A percentile compares a stretch with the other conserved stretches of the same genome.
Evolutionary conservation across 345 rosid genomes (phyloP).

Genomic region (Salix arbutifolia): DNA sequence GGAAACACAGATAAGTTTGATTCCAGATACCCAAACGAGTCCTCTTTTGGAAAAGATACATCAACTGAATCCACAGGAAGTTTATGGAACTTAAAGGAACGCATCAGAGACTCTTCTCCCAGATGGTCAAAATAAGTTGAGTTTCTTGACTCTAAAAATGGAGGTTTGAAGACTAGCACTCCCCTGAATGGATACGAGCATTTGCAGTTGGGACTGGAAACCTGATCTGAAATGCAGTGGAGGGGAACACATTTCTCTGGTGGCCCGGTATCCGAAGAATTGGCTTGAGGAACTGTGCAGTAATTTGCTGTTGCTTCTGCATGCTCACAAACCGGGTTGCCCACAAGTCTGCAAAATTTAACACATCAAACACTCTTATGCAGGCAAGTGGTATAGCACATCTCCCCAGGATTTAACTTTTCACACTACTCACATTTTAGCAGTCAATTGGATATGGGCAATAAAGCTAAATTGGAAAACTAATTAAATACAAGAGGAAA

Average conservation of each 20-base stretch:
- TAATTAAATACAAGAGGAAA: no score
- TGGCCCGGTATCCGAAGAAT: conserved; percentile 6
- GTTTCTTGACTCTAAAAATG: conserved; percentile 56
- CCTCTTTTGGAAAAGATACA: conserved; percentile 53
- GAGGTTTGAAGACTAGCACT: conserved; percentile 49
- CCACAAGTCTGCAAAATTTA: conserved; percentile 51
- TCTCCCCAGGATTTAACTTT: not conserved
- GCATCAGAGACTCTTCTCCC: conserved; percentile 15
- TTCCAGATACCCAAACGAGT: conserved; percentile 33
- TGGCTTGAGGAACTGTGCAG: conserved; percentile 33
- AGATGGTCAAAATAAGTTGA: conserved; percentile 32
- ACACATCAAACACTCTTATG: not conserved
- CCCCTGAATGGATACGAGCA: conserved; percentile 73
- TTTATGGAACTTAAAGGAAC: conserved; percentile 18
- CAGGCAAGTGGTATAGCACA: not conserved
- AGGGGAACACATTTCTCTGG: conserved; percentile 14
- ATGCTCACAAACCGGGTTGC: conserved; percentile 58
- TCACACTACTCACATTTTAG: not conserved
- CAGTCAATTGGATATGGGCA: no score
- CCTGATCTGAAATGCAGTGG: conserved; percentile 36
- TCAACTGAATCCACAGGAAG: conserved; percentile 63
- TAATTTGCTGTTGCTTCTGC: conserved; percentile 24
- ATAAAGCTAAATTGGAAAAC: no score
- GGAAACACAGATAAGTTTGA: conserved; percentile 55
- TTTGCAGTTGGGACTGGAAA: conserved; percentile 53